phyloP scores from a whole-genome alignment of 176 grass and related monocot species.

The Typha latifolia region DNA sequence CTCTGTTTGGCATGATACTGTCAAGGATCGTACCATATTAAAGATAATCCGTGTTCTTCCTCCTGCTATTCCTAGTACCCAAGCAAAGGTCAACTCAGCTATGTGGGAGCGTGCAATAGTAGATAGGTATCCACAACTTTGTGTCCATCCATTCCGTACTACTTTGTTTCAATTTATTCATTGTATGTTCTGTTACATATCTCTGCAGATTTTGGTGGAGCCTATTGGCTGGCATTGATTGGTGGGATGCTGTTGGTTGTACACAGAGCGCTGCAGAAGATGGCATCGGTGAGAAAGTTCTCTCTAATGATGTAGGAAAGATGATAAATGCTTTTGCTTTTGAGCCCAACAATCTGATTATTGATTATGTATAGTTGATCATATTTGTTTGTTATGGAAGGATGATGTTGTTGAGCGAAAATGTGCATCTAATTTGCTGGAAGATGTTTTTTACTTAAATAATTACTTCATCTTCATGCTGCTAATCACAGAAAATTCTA shows the following conservation, averaged over 20 bases:
- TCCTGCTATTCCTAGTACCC: conserved; percentile 60
- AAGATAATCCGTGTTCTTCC: conserved; percentile 98
- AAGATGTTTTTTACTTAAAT: too few relatives aligned
- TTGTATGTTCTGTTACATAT: background rate
- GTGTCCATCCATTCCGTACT: background rate
- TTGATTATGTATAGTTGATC: background rate
- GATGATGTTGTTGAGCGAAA: background rate
- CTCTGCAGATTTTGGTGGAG: conserved; percentile 94
- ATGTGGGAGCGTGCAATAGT: conserved; percentile 88
- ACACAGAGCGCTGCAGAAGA: conserved; percentile 99
- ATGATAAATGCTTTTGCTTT: conserved; percentile 2
- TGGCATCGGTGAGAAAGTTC: conserved; percentile 66
- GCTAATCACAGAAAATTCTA: too few relatives aligned
- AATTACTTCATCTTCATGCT: too few relatives aligned
- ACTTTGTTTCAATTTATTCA: too few relatives aligned
- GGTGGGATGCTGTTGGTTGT: conserved; percentile 98
- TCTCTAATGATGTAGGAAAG: conserved; percentile 1
- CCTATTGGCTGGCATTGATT: conserved; percentile 87
- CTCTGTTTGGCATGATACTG: conserved; percentile 94
- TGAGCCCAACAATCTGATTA: background rate
- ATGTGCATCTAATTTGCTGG: too few relatives aligned
- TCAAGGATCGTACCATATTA: conserved; percentile 85
- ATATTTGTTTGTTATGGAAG: background rate
- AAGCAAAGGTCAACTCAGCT: conserved; percentile 73
- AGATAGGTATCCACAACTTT: conserved; percentile 55